phyloP scores from a whole-genome alignment of 1,139 yeast genomes.

The Taphrina deformans region DNA sequence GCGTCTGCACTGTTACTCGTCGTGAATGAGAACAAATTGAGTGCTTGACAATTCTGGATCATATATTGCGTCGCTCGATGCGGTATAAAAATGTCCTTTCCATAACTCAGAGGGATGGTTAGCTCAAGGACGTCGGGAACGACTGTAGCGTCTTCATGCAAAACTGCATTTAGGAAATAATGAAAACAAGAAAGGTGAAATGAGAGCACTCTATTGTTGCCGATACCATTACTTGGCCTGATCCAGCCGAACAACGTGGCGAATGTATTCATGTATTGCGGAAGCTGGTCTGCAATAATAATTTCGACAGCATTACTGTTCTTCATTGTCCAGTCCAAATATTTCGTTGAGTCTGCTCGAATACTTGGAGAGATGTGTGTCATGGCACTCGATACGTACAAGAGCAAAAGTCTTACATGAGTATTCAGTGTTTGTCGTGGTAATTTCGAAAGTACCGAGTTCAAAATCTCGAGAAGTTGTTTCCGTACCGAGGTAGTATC shows the following conservation, averaged over 20 bases:
- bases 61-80: not conserved
- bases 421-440: slow-evolving; percentile 50
- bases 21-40: not conserved
- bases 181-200: slow-evolving; percentile 6
- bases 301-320: slow-evolving; percentile 35
- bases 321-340: slow-evolving; percentile 57
- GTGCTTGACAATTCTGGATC: not conserved
- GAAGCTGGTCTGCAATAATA: slow-evolving; percentile 19
- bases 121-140: not conserved
- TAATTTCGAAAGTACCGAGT: not conserved
- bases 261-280: not conserved
- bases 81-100: not conserved
- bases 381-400: slow-evolving; percentile 91
- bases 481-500: slow-evolving; percentile 64
- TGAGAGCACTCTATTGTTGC: not conserved
- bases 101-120: not conserved
- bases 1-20: not conserved
- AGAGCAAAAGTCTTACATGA: slow-evolving; percentile 64
- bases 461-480: slow-evolving; percentile 50
- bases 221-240: not conserved
- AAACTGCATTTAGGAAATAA: not conserved
- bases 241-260: slow-evolving; percentile 21
- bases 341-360: slow-evolving; percentile 67
- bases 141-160: not conserved
- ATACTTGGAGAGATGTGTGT: slow-evolving; percentile 80